Evolutionary conservation across 352 stramenopile genomes (phyloP).

Genomic region (Globisporangium echinulatum): DNA sequence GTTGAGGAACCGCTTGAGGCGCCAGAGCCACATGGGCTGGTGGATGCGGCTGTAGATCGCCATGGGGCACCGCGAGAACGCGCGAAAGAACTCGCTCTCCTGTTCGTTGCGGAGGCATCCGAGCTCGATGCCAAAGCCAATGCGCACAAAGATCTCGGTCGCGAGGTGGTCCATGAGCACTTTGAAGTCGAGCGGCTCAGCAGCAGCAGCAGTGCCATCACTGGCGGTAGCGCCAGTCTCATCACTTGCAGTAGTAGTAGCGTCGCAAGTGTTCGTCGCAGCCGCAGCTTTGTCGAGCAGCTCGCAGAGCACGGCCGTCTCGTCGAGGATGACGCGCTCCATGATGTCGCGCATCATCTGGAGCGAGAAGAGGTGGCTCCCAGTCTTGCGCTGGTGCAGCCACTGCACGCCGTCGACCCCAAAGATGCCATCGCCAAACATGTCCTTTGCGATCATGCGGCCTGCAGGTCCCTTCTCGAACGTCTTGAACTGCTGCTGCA

Average conservation of each 20-base stretch:
- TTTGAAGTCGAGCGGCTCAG: conserved; percentile 11
- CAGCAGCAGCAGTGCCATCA: too few species aligned
- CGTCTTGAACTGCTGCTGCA: conserved; percentile 62
- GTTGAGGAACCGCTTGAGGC: conserved; percentile 25
- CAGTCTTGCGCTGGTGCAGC: conserved; percentile 66
- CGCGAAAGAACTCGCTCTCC: conserved; percentile 28
- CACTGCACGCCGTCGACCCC: conserved; percentile 53
- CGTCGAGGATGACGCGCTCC: conserved; percentile 28
- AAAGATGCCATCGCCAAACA: conserved; percentile 73
- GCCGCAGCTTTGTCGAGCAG: conserved; percentile 13
- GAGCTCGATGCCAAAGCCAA: conserved; percentile 30
- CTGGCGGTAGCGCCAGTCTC: too few species aligned
- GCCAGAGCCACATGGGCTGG: conserved; percentile 30
- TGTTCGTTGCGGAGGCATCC: not conserved
- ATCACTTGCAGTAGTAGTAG: too few species aligned
- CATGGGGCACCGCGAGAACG: conserved; percentile 28
- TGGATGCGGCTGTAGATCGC: conserved; percentile 21
- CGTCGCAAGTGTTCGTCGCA: too few species aligned
- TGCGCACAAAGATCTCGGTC: conserved; percentile 22
- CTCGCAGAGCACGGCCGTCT: conserved; percentile 26
- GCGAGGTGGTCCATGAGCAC: conserved; percentile 21
- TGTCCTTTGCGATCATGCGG: conserved; percentile 26
- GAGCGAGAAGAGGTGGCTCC: conserved; percentile 84
- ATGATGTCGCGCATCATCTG: conserved; percentile 50
- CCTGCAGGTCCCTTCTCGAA: conserved; percentile 60